Evolutionary conservation across 768 basidiomycete genomes (phyloP), one percentile per base, ranked within the genome.

Genomic region (Rhizopogon vesiculosus): DNA sequence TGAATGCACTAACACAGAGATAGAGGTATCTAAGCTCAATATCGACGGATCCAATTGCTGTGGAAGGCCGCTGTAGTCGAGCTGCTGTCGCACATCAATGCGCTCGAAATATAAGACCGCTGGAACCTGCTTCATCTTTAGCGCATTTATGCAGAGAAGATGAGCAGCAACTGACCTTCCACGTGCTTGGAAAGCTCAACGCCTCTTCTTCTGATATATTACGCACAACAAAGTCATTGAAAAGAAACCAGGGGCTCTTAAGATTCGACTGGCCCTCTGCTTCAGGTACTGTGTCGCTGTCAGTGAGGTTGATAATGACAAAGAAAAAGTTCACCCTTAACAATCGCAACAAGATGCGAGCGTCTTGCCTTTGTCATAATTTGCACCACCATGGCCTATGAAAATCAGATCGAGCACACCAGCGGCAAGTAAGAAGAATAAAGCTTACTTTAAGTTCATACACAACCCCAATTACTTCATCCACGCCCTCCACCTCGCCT

Each of bases 171-270:
- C 79, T 31, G 29, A 89, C 95, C 82, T 99, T 99, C 96, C 96
- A 99, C 45, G 76, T 78, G n/a, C 79, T 85, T 8, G 89, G 84
- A 65, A 97, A 94, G 63, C 87, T 86, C 56, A 98, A 71, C 1
- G 91, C 96, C 62, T 98, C 94, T 35, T 85, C 80, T 69, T 96
- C 90, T 2, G 87, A 75, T 31, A 98, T 83, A 54, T 91, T 90
- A 46, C 78, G 78, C 12, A 99, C 97, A 1, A 86, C 78, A 65
- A 99, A 99, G 65, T 99, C 97, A 65, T 99, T 99, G 83, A 98
- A 98, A 53, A 98, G 70, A 63, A 88, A 88, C 97, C 97, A 99
- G 1, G 84, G 82, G 53, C 83, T 85, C 22, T 61, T 63, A 18
- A 60, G 61, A 51, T 75, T 70, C 1, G 65, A 55, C 10, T 74